A percentile compares a stretch with the other conserved stretches of the same genome.
Evolutionary conservation across 768 basidiomycete species (phyloP).

Genomic region (Hygrophorus pudorinus): DNA sequence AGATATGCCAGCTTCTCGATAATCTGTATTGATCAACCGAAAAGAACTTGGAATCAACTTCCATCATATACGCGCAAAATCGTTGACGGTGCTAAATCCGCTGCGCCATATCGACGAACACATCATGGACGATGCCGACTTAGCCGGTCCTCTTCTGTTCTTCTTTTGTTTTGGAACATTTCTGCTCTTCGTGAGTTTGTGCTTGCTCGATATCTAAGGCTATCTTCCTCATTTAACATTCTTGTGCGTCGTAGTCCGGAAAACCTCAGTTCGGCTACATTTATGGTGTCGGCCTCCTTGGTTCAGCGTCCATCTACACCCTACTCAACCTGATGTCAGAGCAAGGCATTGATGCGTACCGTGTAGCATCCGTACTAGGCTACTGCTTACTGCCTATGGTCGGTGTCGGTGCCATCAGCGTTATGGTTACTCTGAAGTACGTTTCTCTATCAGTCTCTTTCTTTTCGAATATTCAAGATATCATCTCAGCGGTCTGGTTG

Average conservation of each 20-base stretch:
- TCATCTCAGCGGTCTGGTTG: conserved; percentile 60
- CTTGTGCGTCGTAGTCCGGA: conserved; percentile 57
- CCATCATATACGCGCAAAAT: conserved; percentile 88
- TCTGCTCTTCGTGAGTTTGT: conserved; percentile 71
- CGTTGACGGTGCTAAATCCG: conserved; percentile 92
- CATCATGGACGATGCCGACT: conserved; percentile 99
- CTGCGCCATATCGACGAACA: conserved; percentile 71
- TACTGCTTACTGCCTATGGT: conserved; percentile 98
- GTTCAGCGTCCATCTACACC: conserved; percentile 84
- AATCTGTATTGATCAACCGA: not conserved
- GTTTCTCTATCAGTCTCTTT: conserved; percentile 21
- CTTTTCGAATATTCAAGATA: not conserved
- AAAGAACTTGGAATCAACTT: conserved; percentile 97
- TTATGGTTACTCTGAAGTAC: conserved; percentile 81
- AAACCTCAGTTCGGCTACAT: conserved; percentile 99
- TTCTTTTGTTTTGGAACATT: conserved; percentile 91
- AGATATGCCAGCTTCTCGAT: conserved; percentile 12
- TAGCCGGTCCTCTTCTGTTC: conserved; percentile 93
- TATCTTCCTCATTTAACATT: conserved; percentile 7
- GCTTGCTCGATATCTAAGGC: not conserved
- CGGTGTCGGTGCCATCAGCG: conserved; percentile 81
- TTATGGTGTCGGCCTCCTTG: conserved; percentile 95
- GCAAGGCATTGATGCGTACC: conserved; percentile 89
- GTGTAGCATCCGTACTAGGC: conserved; percentile 89
- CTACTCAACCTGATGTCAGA: conserved; percentile 97